Evolutionary conservation across 1,284 basidiomycete genomes (phyloP), one percentile per base, ranked within the genome.

Genomic region (Ustilago tritici): DNA sequence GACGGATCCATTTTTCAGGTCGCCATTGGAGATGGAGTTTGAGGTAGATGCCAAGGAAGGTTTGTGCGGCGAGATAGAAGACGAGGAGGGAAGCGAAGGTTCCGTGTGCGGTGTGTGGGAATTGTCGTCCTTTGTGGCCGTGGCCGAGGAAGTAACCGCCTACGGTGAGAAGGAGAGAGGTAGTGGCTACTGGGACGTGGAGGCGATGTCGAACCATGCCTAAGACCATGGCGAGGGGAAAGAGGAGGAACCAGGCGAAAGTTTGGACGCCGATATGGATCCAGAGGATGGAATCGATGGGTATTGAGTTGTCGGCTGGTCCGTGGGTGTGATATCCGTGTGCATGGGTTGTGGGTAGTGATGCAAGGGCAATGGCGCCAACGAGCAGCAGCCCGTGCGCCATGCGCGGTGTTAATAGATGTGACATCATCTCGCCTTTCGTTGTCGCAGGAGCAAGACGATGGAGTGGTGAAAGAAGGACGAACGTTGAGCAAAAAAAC

Each of bases 1-100:
- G 92, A 31, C 95, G 89, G 11, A 95, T 82, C 1, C 90, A 90
- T 72, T 89, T 88, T 87, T 98, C 93, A 3, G 65, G 69, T n/a
- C 60, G 49, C 82, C 82, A 83, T 73, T 95, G 90, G 23, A 98
- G 91, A 86, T 98, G 96, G 4, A 96, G 88, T 87, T 96, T 98
- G 74, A 98, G 91, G 87, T 97, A 98, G 67, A 95, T 89, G 7
- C 95, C 95, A 58, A 94, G 88, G 17, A 85, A 83, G 9, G 92
- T 88, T 87, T 98, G 95, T 2, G 73, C 74, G 3, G 65, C 61
- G 12, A 86, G 70, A 46, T 80, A 75, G 55, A 81, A 70, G 50
- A 86, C 70, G 35, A 86, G 56, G 2, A 84, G 31, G 9, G 64
- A 77, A 4, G 83, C 83, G 34, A 84, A 61, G 14, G 83, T 81